phyloP scores from a whole-genome alignment of 148 eudicot genomes.

The Arbutus unedo region DNA sequence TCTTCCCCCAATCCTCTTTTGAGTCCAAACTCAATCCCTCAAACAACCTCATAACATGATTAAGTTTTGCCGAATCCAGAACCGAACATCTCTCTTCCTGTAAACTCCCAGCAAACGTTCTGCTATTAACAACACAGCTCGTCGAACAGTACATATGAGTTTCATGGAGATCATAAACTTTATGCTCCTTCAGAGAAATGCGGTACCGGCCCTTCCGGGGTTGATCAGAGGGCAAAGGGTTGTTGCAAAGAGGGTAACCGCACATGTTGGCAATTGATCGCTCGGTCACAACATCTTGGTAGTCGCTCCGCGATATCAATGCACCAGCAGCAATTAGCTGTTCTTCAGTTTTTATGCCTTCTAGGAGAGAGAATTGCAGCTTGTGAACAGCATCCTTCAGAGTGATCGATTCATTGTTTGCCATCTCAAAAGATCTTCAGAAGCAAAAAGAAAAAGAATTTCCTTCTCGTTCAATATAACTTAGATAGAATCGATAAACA shows the following conservation, averaged over 20 bases:
- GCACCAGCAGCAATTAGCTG: slow-evolving; percentile 71
- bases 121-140: slow-evolving; percentile 62
- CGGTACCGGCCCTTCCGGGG: slow-evolving; percentile 69
- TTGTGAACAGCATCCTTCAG: slow-evolving; percentile 67
- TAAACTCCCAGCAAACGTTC: slow-evolving; percentile 65
- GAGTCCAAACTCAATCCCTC: slow-evolving; percentile 33
- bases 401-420: slow-evolving; percentile 30
- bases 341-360: slow-evolving; percentile 60
- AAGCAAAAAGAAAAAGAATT: not conserved
- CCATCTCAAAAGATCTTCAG: slow-evolving; percentile 33
- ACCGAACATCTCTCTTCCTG: slow-evolving; percentile 54
- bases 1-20: slow-evolving; percentile 36
- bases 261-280: slow-evolving; percentile 64
- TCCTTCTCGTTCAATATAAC: not conserved
- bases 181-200: slow-evolving; percentile 83
- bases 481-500: not conserved
- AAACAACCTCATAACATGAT: slow-evolving; percentile 55
- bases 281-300: slow-evolving; percentile 76
- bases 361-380: slow-evolving; percentile 64
- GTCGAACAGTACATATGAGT: slow-evolving; percentile 75
- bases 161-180: slow-evolving; percentile 87
- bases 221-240: slow-evolving; percentile 52
- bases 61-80: slow-evolving; percentile 44
- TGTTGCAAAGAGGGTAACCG: slow-evolving; percentile 82
- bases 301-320: slow-evolving; percentile 59